Conservation (phyloP, 371 early-diverging fungal genomes). For the Vairimorpha necatrix region DNA sequence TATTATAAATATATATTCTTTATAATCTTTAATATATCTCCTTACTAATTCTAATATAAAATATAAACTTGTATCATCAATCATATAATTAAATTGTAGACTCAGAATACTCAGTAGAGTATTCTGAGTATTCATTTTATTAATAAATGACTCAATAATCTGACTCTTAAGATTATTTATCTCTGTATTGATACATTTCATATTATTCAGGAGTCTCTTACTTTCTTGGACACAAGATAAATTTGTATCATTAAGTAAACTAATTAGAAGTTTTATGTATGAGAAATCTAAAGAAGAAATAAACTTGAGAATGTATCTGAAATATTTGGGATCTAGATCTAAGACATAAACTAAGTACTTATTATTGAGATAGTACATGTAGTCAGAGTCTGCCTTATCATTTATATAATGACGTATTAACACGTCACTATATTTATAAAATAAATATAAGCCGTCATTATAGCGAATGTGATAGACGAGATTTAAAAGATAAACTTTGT, state of each 20-base stretch:
- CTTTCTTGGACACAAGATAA: neutral
- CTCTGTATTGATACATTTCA: conserved; percentile 7
- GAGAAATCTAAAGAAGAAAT: neutral
- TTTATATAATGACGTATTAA: neutral
- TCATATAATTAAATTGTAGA: conserved; percentile 30
- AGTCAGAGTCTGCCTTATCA: neutral
- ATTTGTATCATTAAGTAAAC: conserved; percentile 28
- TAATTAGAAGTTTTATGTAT: conserved; percentile 6
- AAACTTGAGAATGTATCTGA: conserved; percentile 7
- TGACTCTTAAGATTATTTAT: conserved; percentile 13
- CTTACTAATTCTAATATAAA: conserved; percentile 26
- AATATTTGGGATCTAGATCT: neutral
- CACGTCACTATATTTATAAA: neutral
- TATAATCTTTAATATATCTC: conserved; percentile 21
- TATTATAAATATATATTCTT: conserved; percentile 21
- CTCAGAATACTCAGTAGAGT: conserved; percentile 17
- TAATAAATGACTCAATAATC: conserved; percentile 32
- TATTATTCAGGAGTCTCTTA: conserved; percentile 14
- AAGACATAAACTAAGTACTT: neutral
- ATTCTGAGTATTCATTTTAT: conserved; percentile 20
- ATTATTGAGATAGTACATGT: neutral
- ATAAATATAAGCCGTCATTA: neutral
- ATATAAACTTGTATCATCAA: conserved; percentile 36
- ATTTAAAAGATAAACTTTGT: neutral
- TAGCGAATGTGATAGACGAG: neutral